phyloP scores from a whole-genome alignment of 1,284 basidiomycete species.

The Trametes hirsuta region DNA sequence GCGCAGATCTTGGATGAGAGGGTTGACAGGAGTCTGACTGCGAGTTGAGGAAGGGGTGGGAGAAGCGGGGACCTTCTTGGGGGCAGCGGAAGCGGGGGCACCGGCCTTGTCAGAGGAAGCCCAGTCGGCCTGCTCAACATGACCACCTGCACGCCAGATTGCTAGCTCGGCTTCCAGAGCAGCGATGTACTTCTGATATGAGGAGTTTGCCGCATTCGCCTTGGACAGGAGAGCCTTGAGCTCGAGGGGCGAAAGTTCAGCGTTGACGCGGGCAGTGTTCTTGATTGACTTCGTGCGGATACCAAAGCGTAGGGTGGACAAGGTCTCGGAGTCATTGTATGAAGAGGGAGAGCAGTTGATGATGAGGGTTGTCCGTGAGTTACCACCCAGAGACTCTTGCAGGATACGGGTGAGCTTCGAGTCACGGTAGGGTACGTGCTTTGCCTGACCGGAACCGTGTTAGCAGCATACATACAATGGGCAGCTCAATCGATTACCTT shows the following conservation, averaged over 20 bases:
- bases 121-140: conserved; percentile 89
- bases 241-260: conserved; percentile 95
- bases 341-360: conserved; percentile 99
- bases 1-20: conserved; percentile 76
- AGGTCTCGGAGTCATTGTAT: conserved; percentile 96
- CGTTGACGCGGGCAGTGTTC: conserved; percentile 99
- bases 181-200: conserved; percentile 87
- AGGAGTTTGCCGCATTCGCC: conserved; percentile 84
- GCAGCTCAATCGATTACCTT: conserved; percentile 64
- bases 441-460: conserved; percentile 62
- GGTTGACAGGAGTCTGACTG: conserved; percentile 85
- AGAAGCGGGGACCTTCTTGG: conserved; percentile 68
- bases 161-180: conserved; percentile 91
- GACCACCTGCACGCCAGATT: conserved; percentile 88
- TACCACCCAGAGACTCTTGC: conserved; percentile 99
- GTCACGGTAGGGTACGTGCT: conserved; percentile 98
- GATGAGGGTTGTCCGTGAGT: conserved; percentile 97
- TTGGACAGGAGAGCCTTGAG: conserved; percentile 93
- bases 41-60: conserved; percentile 59
- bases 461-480: not conserved
- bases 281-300: conserved; percentile 99
- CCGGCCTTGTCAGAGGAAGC: conserved; percentile 67
- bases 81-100: conserved; percentile 43
- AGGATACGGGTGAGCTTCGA: conserved; percentile 99
- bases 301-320: conserved; percentile 98